phyloP scores from a whole-genome alignment of 495 filamentous ascomycete species.

The Ascobolus immersus region DNA sequence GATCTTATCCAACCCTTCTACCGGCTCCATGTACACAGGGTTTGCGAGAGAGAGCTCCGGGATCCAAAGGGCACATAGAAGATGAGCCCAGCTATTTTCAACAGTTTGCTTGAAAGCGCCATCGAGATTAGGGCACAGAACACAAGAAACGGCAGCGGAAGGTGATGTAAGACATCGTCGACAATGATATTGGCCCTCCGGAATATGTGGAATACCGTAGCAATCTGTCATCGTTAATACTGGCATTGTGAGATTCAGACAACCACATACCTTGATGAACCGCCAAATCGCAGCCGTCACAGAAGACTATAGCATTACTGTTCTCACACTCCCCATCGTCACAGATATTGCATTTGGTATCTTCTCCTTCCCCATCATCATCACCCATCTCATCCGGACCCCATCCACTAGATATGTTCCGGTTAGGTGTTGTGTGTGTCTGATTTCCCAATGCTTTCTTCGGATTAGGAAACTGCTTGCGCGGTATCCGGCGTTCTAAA shows the following conservation, averaged over 20 bases:
- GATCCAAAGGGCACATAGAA: slow-evolving; percentile 95
- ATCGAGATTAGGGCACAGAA: slow-evolving; percentile 93
- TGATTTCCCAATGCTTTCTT: too few relatives aligned
- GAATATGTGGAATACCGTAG: slow-evolving; percentile 96
- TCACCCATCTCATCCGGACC: slow-evolving; percentile 68
- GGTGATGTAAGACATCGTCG: slow-evolving; percentile 50
- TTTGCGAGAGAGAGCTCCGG: slow-evolving; percentile 93
- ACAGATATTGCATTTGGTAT: slow-evolving; percentile 92
- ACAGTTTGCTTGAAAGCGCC: slow-evolving; percentile 97
- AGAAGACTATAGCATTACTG: slow-evolving; percentile 98
- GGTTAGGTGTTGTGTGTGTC: neutral
- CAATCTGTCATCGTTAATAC: slow-evolving; percentile 33
- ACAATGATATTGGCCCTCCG: slow-evolving; percentile 95
- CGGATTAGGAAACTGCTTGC: too few relatives aligned
- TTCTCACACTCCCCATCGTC: slow-evolving; percentile 98
- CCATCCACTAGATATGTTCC: slow-evolving; percentile 2
- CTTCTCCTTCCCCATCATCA: slow-evolving; percentile 82
- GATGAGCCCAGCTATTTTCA: slow-evolving; percentile 80
- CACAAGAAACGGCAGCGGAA: slow-evolving; percentile 38
- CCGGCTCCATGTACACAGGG: slow-evolving; percentile 88
- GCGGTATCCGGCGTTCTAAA: slow-evolving; percentile 85
- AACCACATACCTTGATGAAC: slow-evolving; percentile 42
- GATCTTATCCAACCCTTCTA: slow-evolving; percentile 92
- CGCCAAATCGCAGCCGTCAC: slow-evolving; percentile 88
- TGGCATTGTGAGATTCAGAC: neutral